A percentile compares a stretch with the other conserved stretches of the same genome.
phyloP scores from a whole-genome alignment of 2,329 filamentous ascomycete genomes.

The Aspergillus fructus region DNA sequence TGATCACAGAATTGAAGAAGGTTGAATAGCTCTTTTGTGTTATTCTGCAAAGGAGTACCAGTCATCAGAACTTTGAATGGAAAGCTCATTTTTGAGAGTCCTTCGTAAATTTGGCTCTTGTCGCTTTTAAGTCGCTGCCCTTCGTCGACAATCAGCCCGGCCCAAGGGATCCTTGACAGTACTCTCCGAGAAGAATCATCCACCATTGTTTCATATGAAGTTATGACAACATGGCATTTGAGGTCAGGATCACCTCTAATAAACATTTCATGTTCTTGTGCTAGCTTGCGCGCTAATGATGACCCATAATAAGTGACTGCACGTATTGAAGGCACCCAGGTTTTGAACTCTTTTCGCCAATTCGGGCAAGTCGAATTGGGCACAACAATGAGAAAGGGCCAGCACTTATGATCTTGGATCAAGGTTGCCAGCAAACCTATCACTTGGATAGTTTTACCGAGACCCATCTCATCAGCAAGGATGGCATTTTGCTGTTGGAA shows the following conservation, averaged over 20 bases:
- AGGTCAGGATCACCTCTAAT: constrained; percentile 63
- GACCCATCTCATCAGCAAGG: constrained; percentile 95
- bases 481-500: constrained; percentile 80
- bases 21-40: constrained; percentile 91
- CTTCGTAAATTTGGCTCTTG: constrained; percentile 74
- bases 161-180: constrained; percentile 75
- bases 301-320: constrained; percentile 94
- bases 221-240: constrained; percentile 87
- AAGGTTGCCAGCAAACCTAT: constrained; percentile 77
- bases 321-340: constrained; percentile 81
- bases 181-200: constrained; percentile 66
- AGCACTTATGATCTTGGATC: constrained; percentile 69
- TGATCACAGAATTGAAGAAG: constrained; percentile 91
- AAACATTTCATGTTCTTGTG: constrained; percentile 83
- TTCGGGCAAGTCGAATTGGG: constrained; percentile 97
- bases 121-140: constrained; percentile 96
- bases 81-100: constrained; percentile 70
- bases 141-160: constrained; percentile 87
- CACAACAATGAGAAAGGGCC: constrained; percentile 89
- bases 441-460: constrained; percentile 95
- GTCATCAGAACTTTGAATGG: constrained; percentile 86
- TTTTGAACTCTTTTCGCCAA: constrained; percentile 93
- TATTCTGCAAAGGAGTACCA: constrained; percentile 78
- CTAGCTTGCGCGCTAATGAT: constrained; percentile 69
- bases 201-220: constrained; percentile 86